These are phyloP conservation scores for Rhizopus delemar DNA, from an alignment of 371 early-diverging fungal species.

Conservation along the genomic window DNA sequence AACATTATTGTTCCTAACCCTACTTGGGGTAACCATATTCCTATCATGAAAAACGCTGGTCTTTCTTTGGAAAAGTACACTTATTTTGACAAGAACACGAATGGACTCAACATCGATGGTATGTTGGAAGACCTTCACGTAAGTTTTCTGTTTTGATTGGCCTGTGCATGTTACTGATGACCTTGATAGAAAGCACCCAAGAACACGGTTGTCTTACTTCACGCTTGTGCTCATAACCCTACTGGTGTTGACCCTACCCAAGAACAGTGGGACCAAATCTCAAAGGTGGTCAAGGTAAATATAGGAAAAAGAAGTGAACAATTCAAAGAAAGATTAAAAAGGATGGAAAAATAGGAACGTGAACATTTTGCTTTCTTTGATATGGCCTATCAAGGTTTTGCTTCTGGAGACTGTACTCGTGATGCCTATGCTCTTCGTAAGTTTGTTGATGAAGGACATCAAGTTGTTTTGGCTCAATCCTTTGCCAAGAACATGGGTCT, in stretches of 20 bases:
- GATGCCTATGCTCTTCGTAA: conserved; percentile 96
- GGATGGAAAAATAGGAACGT: conserved; percentile 50
- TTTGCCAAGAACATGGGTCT: conserved; percentile 99
- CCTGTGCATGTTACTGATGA: background rate
- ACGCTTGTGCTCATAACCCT: conserved; percentile 99
- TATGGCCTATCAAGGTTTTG: conserved; percentile 99
- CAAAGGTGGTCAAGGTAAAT: conserved; percentile 70
- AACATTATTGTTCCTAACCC: conserved; percentile 93
- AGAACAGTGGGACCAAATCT: conserved; percentile 91
- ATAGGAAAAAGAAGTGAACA: background rate
- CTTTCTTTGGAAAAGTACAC: conserved; percentile 85
- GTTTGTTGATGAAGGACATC: conserved; percentile 83
- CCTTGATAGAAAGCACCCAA: conserved; percentile 69
- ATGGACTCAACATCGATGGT: conserved; percentile 91
- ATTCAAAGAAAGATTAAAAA: background rate
- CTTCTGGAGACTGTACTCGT: conserved; percentile 86
- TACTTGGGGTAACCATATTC: conserved; percentile 97
- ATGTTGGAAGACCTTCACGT: conserved; percentile 78
- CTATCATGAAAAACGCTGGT: conserved; percentile 92
- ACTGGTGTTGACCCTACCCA: conserved; percentile 97
- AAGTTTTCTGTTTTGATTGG: conserved; percentile 6
- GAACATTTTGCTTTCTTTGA: conserved; percentile 94
- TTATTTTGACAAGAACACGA: conserved; percentile 93
- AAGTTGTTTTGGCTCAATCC: conserved; percentile 88
- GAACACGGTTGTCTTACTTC: conserved; percentile 90